Conservation (phyloP, 176 grass and related monocot genomes). For the Pontederia paniculata region DNA sequence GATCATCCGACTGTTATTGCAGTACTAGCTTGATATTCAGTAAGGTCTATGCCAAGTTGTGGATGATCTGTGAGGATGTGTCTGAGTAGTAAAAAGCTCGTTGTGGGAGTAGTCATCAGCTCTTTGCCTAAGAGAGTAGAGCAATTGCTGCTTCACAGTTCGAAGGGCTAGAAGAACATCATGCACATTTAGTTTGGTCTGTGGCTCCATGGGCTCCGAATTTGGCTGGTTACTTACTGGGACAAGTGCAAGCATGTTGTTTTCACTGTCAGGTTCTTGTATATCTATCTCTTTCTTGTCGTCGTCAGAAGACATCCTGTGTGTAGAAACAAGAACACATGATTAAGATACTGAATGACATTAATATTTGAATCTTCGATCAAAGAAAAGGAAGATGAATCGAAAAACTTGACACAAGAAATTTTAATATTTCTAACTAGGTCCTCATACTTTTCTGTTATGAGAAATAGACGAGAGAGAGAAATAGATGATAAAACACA, state of each 20-base stretch:
- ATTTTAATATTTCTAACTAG: no score
- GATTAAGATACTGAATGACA: no score
- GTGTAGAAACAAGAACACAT: neutral
- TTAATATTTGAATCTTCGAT: no score
- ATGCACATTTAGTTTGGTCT: conserved; percentile 43
- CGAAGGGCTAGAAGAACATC: conserved; percentile 69
- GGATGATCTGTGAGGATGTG: neutral
- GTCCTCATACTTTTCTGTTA: no score
- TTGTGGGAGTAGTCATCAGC: conserved; percentile 26
- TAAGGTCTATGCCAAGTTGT: no score
- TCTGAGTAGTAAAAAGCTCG: neutral
- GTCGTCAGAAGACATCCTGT: conserved; percentile 13
- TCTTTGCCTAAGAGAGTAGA: conserved; percentile 44
- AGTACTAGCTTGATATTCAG: no score
- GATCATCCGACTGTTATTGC: no score
- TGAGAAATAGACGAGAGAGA: no score
- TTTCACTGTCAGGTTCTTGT: conserved; percentile 5
- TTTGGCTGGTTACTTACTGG: conserved; percentile 19
- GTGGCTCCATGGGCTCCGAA: neutral
- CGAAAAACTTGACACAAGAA: no score
- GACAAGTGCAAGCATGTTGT: conserved; percentile 38
- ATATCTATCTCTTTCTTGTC: neutral
- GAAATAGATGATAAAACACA: no score
- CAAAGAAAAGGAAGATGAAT: no score
- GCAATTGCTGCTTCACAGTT: conserved; percentile 76